A percentile compares a stretch with the other conserved stretches of the same genome.
These are phyloP conservation scores for Yamadazyma oceani DNA, from an alignment of 1,139 yeast species.

Conservation along the genomic window DNA sequence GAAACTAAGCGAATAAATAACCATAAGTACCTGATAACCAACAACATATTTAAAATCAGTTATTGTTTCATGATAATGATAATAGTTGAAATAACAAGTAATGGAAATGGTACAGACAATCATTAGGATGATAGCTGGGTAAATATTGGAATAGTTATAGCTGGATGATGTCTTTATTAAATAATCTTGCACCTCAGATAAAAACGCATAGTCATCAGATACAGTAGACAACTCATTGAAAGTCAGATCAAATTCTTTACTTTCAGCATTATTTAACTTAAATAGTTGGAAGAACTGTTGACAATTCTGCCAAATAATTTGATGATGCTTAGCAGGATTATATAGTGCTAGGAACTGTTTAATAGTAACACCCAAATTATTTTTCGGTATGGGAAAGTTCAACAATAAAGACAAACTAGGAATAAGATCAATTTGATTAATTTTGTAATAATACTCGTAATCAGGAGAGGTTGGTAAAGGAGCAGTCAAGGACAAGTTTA, in stretches of 20 bases:
- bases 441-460: constrained; percentile 50
- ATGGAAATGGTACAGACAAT: constrained; percentile 27
- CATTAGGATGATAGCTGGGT: constrained; percentile 44
- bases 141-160: constrained; percentile 57
- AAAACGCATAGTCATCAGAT: constrained; percentile 35
- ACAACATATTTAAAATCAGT: constrained; percentile 9
- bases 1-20: constrained; percentile 55
- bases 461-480: constrained; percentile 40
- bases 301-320: constrained; percentile 56
- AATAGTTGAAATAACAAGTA: constrained; percentile 16
- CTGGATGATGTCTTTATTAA: constrained; percentile 72
- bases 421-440: constrained; percentile 85
- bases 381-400: constrained; percentile 82
- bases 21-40: constrained; percentile 31
- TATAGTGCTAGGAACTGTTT: constrained; percentile 57
- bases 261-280: constrained; percentile 11
- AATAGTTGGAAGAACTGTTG: constrained; percentile 51
- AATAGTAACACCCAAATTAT: constrained; percentile 76
- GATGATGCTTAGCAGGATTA: constrained; percentile 35
- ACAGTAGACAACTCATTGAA: constrained; percentile 10
- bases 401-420: constrained; percentile 78
- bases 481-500: constrained; percentile 23
- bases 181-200: constrained; percentile 51
- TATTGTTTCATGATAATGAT: constrained; percentile 2
- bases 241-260: constrained; percentile 1